Conservation (phyloP, 164 flowering plant genomes). For the Warburgia ugandensis region DNA sequence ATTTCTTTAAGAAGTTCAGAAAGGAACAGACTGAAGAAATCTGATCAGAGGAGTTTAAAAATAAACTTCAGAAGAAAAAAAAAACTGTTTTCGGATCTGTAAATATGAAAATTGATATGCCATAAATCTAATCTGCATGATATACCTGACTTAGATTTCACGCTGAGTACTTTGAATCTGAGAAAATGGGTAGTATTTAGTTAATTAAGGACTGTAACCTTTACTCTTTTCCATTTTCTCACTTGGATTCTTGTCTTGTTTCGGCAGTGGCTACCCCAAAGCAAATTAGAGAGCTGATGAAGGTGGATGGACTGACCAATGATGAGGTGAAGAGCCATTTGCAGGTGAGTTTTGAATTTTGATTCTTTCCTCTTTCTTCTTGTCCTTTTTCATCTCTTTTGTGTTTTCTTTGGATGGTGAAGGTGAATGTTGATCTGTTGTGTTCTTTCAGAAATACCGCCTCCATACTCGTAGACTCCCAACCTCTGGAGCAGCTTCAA, state of each 20-base stretch:
- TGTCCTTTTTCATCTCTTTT: background rate
- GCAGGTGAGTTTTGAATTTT: conserved; percentile 41
- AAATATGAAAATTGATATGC: too few relatives aligned
- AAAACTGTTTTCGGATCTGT: background rate
- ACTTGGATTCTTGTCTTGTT: background rate
- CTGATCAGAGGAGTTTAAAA: background rate
- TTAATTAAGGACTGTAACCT: background rate
- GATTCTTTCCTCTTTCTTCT: conserved; percentile 1
- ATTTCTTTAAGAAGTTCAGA: background rate
- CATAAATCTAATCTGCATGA: background rate
- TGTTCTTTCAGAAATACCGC: conserved; percentile 8
- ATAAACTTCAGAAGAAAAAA: background rate
- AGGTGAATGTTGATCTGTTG: background rate
- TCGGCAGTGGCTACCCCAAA: conserved; percentile 83
- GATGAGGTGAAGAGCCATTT: conserved; percentile 98
- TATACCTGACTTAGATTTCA: background rate
- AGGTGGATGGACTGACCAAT: conserved; percentile 85
- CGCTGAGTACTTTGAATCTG: background rate
- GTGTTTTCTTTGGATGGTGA: background rate
- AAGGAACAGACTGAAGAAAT: background rate
- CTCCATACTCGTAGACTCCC: conserved; percentile 2
- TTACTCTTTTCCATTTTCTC: background rate
- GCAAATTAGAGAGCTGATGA: conserved; percentile 89
- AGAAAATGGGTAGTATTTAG: background rate
- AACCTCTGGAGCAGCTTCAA: background rate